Conservation (phyloP, 2,329 filamentous ascomycete genomes). For the Trematosphaeria pertusa region DNA sequence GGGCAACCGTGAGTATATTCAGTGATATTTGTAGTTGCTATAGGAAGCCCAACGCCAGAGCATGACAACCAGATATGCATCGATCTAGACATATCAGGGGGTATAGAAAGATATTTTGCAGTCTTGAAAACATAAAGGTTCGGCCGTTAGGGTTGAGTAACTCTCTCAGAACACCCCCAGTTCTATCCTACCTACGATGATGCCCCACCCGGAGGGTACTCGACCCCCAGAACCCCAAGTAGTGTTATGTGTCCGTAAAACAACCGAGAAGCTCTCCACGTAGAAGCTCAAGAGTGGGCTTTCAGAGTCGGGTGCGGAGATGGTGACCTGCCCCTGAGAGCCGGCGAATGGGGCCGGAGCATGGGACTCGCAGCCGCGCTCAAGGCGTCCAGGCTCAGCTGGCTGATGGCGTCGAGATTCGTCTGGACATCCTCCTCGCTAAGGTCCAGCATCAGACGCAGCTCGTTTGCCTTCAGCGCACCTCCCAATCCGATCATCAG, state of each 20-base stretch:
- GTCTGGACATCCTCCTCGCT: slow-evolving; percentile 44
- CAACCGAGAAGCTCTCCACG: background rate
- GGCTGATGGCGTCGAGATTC: slow-evolving; percentile 46
- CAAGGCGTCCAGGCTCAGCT: slow-evolving; percentile 45
- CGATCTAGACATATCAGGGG: no score
- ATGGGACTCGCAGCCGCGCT: slow-evolving; percentile 45
- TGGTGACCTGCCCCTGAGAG: slow-evolving; percentile 42
- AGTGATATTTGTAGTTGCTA: no score
- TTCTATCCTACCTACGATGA: slow-evolving; percentile 4
- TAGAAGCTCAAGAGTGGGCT: slow-evolving; percentile 3
- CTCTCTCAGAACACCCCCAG: slow-evolving; percentile 1
- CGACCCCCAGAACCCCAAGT: background rate
- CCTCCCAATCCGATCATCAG: slow-evolving; percentile 44
- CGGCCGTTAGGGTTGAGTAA: slow-evolving; percentile 8
- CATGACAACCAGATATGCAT: no score
- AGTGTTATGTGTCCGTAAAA: no score
- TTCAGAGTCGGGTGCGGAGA: slow-evolving; percentile 37
- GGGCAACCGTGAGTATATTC: no score
- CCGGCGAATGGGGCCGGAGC: slow-evolving; percentile 43
- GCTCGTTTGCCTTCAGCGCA: slow-evolving; percentile 43
- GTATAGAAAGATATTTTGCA: background rate
- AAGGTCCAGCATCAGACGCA: slow-evolving; percentile 46
- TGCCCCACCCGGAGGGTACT: slow-evolving; percentile 1
- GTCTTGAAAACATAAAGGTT: slow-evolving; percentile 4
- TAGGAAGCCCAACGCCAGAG: no score